A percentile compares a stretch with the other conserved stretches of the same genome.
phyloP scores from a whole-genome alignment of 2,329 filamentous ascomycete species.

The Xylaria hypoxylon region DNA sequence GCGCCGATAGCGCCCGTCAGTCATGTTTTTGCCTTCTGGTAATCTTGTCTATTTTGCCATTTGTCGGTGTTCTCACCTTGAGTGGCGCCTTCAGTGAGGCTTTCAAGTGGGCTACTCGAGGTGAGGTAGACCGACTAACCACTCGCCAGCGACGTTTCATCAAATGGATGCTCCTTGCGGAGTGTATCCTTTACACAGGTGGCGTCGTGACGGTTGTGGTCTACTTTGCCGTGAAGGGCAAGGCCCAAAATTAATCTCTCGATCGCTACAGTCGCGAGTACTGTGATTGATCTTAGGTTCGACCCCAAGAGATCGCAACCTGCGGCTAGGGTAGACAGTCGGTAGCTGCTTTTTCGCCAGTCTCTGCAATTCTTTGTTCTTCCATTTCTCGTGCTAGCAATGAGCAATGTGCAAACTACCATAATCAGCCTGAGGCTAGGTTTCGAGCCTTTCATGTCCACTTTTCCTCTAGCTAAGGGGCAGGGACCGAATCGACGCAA shows the following conservation, averaged over 20 bases:
- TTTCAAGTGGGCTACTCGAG: slow-evolving; percentile 62
- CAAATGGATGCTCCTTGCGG: slow-evolving; percentile 34
- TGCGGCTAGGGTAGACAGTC: neutral
- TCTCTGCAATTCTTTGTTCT: neutral
- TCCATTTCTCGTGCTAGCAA: neutral
- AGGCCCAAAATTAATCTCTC: neutral
- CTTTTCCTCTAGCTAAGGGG: neutral
- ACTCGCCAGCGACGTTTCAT: slow-evolving; percentile 54
- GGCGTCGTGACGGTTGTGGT: slow-evolving; percentile 39
- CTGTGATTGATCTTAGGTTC: neutral
- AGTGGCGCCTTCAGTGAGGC: slow-evolving; percentile 58
- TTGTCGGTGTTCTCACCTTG: slow-evolving; percentile 59
- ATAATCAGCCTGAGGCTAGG: neutral
- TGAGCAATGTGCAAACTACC: no score
- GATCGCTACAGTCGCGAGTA: neutral
- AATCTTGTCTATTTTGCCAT: slow-evolving; percentile 59
- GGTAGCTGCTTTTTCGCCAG: neutral
- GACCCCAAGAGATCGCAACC: neutral
- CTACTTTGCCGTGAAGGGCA: slow-evolving; percentile 40
- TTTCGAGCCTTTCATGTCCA: neutral
- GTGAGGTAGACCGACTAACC: slow-evolving; percentile 57
- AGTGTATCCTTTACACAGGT: slow-evolving; percentile 36
- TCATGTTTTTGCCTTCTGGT: slow-evolving; percentile 56
- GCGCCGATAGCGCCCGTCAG: slow-evolving; percentile 50
- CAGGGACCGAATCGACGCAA: no score